Percentiles rank a stretch among this genome's conserved stretches.
These are phyloP conservation scores for Cerrena zonata DNA, from an alignment of 1,284 basidiomycete genomes.

Conservation along the genomic window DNA sequence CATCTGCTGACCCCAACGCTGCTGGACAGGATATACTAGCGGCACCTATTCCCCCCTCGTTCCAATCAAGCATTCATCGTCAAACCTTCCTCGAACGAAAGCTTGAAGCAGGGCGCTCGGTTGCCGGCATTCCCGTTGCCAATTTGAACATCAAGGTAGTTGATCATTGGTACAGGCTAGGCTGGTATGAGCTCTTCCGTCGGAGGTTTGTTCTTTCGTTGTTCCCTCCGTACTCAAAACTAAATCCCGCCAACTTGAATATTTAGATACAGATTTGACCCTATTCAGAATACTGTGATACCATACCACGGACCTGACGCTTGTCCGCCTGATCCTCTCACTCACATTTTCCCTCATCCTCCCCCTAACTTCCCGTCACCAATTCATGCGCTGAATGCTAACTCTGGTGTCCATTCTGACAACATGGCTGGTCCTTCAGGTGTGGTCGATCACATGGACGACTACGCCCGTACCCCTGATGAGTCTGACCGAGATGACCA, in stretches of 20 bases:
- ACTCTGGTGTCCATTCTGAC: background rate
- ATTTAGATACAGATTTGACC: background rate
- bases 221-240: no score
- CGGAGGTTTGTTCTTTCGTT: conserved; percentile 36
- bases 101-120: conserved; percentile 53
- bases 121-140: conserved; percentile 55
- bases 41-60: conserved; percentile 27
- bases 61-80: conserved; percentile 44
- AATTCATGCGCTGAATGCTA: background rate
- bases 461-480: background rate
- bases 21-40: conserved; percentile 11
- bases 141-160: conserved; percentile 63
- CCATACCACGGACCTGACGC: background rate
- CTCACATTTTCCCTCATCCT: background rate
- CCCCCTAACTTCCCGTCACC: background rate
- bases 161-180: conserved; percentile 68
- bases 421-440: background rate
- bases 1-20: conserved; percentile 1
- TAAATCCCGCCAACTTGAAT: no score
- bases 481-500: background rate
- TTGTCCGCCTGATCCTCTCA: background rate
- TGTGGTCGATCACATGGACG: background rate
- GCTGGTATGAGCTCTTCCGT: conserved; percentile 69
- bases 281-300: background rate
- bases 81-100: conserved; percentile 61